phyloP scores from a whole-genome alignment of 2,329 filamentous ascomycete species.

The Talaromyces sp. region DNA sequence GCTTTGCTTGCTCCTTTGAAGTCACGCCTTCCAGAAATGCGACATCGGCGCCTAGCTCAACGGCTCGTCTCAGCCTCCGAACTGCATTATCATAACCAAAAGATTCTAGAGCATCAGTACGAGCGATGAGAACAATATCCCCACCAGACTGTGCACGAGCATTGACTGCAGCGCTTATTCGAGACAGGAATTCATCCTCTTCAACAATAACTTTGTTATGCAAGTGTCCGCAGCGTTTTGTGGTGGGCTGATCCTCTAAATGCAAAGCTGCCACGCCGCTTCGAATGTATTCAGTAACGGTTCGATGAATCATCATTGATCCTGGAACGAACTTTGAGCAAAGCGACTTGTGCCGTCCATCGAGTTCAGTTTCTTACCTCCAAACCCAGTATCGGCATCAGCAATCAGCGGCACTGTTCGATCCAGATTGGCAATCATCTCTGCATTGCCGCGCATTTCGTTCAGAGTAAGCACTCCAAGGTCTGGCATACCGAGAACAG shows the following conservation, averaged over 20 bases:
- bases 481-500: constrained; percentile 60
- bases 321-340: constrained; percentile 23
- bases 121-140: constrained; percentile 35
- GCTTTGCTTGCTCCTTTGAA: constrained; percentile 26
- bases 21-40: constrained; percentile 33
- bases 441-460: constrained; percentile 62
- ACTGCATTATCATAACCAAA: constrained; percentile 31
- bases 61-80: constrained; percentile 27
- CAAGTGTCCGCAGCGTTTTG: constrained; percentile 42
- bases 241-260: constrained; percentile 50
- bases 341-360: not conserved
- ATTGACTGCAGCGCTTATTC: constrained; percentile 28
- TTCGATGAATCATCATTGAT: constrained; percentile 38
- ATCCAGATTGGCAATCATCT: constrained; percentile 61
- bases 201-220: constrained; percentile 32
- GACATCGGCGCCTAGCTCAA: constrained; percentile 30
- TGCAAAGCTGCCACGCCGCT: constrained; percentile 52
- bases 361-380: constrained; percentile 29
- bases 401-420: constrained; percentile 57
- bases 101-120: constrained; percentile 29
- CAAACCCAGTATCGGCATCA: constrained; percentile 54
- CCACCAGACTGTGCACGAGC: constrained; percentile 28
- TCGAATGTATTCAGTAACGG: constrained; percentile 44
- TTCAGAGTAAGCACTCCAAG: constrained; percentile 59
- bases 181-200: constrained; percentile 23